Base-by-base conservation (phyloP, 257 asterid genomes). In the Vinca minor region DNA sequence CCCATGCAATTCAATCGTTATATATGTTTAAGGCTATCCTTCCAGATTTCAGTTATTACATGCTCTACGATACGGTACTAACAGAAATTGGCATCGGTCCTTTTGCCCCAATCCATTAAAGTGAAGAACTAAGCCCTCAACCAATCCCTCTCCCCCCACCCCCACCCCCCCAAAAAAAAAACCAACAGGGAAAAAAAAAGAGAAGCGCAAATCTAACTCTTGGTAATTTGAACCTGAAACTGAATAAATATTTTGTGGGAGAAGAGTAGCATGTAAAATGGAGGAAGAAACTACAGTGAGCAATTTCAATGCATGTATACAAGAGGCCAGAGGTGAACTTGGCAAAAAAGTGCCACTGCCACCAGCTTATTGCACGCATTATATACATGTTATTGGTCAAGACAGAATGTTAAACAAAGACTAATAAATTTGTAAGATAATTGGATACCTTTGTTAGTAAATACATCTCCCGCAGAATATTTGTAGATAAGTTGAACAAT, bases 391-490 rank as follows among this genome's bases (percentile, higher is more conserved):
- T 21, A 50, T 38, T 50, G 54, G 23, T 39, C 4, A 58, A 34
- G 49, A 69, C 28, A 31, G 35, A 65, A 29, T 14, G 55, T 63
- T 21, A 41, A 56, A 56, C 32, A 26, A 57, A 0, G 11, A 15
- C 21, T 44, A 32, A 14, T 25, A 41, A 52, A 61, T 14, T 66
- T 21, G 26, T 31, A 15, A n/a, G 68, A 41, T 41, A 62, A 65
- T 57, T 50, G 34, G 61, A 67, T 81, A 93, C 99, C 97, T 93
- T 93, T 5, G 99, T 93, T 38, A 89, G 91, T 73, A 84, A 23
- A 70, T 82, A 93, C 96, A 87, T 89, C 66, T 89, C 94, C 73
- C 88, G 84, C 81, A 93, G 87, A 41, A 85, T 79, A 76, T 75
- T 72, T 42, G 96, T 87, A 42, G 98, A 93, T 63, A 79, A 59